Evolutionary conservation across 1,284 basidiomycete genomes (phyloP), one percentile per base, ranked within the genome.

Genomic region (Cryptococcus amylolentus): DNA sequence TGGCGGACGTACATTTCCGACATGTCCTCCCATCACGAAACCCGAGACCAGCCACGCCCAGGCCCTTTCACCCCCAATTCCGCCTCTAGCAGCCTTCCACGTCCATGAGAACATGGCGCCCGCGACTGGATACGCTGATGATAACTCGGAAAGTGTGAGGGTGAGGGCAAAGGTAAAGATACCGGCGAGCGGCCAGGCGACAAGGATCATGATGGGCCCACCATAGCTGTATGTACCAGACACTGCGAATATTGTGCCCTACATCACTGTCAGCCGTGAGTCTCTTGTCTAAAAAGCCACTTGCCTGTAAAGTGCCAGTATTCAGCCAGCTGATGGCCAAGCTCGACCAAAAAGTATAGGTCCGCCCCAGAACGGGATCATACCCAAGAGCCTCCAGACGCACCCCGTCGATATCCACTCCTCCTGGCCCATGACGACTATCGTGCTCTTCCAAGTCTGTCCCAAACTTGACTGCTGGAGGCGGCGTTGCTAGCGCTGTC

Each of bases 91-190:
- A 31, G 60, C 52, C 53, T 75, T 76, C 76, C 76, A 77, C 2
- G 74, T 64, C 76, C 76, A 77, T 5, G 71, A 72, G 2, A 72
- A 63, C 75, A 77, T 77, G 5, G 74, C 76, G 1, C 76, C 76
- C 2, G 75, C 68, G 5, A 78, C 75, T 14, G 76, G 76, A 49
- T 76, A 78, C 0, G 74, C 74, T 0, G 74, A 76, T 9, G 75
- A 74, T 0, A 77, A 58, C 56, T 78, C 76, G 12, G 68, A 65
- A 42, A 78, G 54, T 3, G 71, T 65, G 6, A 70, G 56, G 2
- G 72, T 72, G 40, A 78, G 69, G 27, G 65, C 64, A 20, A 72
- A 52, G n/a, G 66, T 58, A 41, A 72, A 55, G 3, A 76, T 2
- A 5, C 65, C 73, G 1, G 74, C 73, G 5, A 76, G 46, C 4